Evolutionary conservation across 768 basidiomycete species (phyloP), one percentile per base, ranked within the genome.

Genomic region (Podaxis rugospora): DNA sequence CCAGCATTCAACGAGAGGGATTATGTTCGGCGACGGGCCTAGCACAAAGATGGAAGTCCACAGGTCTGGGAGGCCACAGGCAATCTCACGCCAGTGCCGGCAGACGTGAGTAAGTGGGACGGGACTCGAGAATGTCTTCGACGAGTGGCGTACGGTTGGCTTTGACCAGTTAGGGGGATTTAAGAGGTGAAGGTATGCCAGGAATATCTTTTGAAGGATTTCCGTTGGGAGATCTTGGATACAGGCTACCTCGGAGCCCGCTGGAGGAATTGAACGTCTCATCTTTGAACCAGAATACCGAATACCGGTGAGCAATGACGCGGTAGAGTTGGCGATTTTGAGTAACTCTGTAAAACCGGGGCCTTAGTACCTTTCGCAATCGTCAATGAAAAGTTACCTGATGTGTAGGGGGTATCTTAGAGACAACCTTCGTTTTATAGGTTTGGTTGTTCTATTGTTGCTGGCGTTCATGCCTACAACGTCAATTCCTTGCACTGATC

Each of bases 21-120:
- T 11, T 11, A 40, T 39, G 5, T 44, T 55, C 21, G 11, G 39
- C 3, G 54, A 42, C 1, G 54, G 54, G 5, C 54, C 54, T 25
- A 55, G 37, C 21, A 59, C 36, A n/a, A 53, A 40, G 4, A 46
- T 25, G 40, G 16, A 16, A 5, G 51, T 46, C 59, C 59, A 61
- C 13, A 61, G 21, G 9, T 25, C n/a, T 2, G 36, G 14, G 39
- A 35, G 6, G 1, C 13, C 6, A 14, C 39, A 28, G 5, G 59
- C 51, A 10, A 61, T 40, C 16, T 32, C 32, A 25, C 59, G 51
- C 59, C 51, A 61, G 16, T 18, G 16, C n/a, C 18, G 14, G 35
- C 51, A 54, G 51, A 61, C 59, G 40, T 53, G 59, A 6, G 42
- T 53, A 28, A 61, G 51, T 51, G 55, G 42, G 7, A 47, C 16